Percentiles rank a stretch among this genome's conserved stretches.
Evolutionary conservation across 441 rosid species (phyloP).

Genomic region (Pelargonium hybrid): DNA sequence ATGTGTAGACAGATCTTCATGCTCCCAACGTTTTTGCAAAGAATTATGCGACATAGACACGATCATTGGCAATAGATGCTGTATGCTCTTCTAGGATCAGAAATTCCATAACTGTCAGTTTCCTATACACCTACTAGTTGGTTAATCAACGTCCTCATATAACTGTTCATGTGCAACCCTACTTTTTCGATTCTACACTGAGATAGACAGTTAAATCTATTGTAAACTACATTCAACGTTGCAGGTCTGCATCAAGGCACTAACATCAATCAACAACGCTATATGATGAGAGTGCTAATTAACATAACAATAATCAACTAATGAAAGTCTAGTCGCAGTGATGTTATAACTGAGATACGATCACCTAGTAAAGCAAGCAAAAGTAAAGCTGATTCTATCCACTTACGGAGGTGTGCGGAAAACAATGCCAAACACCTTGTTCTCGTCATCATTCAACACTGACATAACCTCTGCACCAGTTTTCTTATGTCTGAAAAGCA

Average conservation of each 20-base stretch:
- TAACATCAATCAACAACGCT: neutral
- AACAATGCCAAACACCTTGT: slow-evolving; percentile 84
- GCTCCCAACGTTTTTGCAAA: neutral
- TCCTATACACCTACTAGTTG: neutral
- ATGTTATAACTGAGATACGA: neutral
- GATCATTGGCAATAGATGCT: neutral
- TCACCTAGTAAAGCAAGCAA: slow-evolving; percentile 4
- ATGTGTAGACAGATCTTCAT: neutral
- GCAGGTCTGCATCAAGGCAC: neutral
- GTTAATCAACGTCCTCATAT: neutral
- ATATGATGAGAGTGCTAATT: neutral
- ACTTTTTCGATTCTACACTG: neutral
- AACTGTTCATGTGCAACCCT: neutral
- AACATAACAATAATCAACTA: neutral
- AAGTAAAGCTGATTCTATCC: neutral
- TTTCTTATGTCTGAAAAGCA: slow-evolving; percentile 69
- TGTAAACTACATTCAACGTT: neutral
- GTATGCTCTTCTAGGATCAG: neutral
- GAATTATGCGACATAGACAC: neutral
- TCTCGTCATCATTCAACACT: slow-evolving; percentile 80
- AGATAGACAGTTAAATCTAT: neutral
- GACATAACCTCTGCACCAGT: slow-evolving; percentile 82
- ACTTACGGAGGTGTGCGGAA: slow-evolving; percentile 92
- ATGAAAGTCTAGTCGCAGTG: neutral
- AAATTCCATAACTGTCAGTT: neutral